Conservation (phyloP, 768 basidiomycete species). For the Agaricus sinodeliciosus region DNA sequence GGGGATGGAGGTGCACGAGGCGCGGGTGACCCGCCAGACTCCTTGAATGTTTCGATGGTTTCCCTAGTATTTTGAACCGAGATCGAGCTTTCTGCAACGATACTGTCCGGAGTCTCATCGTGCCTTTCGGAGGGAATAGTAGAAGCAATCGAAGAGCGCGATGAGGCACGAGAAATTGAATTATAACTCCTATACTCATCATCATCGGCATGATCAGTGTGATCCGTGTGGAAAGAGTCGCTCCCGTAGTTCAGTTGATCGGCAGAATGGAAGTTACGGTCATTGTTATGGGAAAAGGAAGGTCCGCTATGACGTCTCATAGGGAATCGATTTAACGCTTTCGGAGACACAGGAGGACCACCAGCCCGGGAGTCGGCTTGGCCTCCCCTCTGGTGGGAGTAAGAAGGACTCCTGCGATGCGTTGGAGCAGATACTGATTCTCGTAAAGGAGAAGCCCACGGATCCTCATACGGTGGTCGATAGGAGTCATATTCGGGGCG, state of each 20-base stretch:
- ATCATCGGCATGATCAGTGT: conserved; percentile 14
- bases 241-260: conserved; percentile 1
- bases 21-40: neutral
- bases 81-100: neutral
- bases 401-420: conserved; percentile 21
- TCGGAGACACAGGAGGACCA: neutral
- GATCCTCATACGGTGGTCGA: conserved; percentile 37
- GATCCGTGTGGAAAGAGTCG: conserved; percentile 10
- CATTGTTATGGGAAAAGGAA: neutral
- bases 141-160: conserved; percentile 55
- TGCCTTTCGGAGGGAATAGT: conserved; percentile 35
- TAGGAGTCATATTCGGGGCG: conserved; percentile 41
- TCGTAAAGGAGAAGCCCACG: conserved; percentile 20
- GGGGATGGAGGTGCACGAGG: neutral
- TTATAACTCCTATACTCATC: neutral
- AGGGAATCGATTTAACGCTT: conserved; percentile 5
- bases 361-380: conserved; percentile 1
- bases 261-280: neutral
- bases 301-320: neutral
- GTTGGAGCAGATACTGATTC: conserved; percentile 14
- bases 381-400: conserved; percentile 16
- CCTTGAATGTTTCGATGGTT: neutral
- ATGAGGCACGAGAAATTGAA: conserved; percentile 36
- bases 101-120: conserved; percentile 16
- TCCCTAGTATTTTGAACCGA: neutral